These are phyloP conservation scores for Collybia sordida DNA, from an alignment of 768 basidiomycete species.

Conservation along the genomic window DNA sequence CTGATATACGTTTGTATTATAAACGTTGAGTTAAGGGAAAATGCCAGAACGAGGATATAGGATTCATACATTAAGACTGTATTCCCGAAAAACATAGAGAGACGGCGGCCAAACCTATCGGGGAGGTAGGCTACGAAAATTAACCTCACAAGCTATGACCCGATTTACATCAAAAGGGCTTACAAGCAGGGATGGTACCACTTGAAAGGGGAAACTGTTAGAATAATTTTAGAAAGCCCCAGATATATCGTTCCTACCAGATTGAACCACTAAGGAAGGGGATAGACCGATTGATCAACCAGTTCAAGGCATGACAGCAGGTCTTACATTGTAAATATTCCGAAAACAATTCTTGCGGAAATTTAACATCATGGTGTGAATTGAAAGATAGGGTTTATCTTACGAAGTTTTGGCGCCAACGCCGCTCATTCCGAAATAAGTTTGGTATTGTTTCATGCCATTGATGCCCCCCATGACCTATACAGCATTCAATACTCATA, in stretches of 20 bases:
- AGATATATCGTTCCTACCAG: slow-evolving; percentile 33
- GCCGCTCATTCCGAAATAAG: slow-evolving; percentile 43
- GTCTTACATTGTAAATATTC: slow-evolving; percentile 47
- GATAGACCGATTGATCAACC: background rate
- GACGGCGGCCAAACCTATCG: slow-evolving; percentile 48
- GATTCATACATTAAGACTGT: slow-evolving; percentile 39
- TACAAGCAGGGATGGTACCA: slow-evolving; percentile 45
- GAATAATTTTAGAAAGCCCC: slow-evolving; percentile 14
- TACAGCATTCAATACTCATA: background rate
- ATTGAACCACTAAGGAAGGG: slow-evolving; percentile 33
- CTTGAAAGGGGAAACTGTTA: slow-evolving; percentile 16
- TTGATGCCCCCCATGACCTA: slow-evolving; percentile 56
- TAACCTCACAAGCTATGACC: background rate
- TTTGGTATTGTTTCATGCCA: slow-evolving; percentile 46
- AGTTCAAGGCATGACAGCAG: slow-evolving; percentile 8
- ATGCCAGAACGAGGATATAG: background rate
- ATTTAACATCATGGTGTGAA: background rate
- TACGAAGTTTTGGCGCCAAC: slow-evolving; percentile 47
- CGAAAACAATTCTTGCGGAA: slow-evolving; percentile 40
- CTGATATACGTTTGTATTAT: slow-evolving; percentile 26
- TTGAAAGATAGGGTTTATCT: slow-evolving; percentile 1
- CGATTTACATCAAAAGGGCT: slow-evolving; percentile 6
- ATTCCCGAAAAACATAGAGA: slow-evolving; percentile 51
- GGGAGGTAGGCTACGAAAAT: slow-evolving; percentile 37
- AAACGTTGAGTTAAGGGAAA: slow-evolving; percentile 2